phyloP scores from a whole-genome alignment of 345 rosid species.

The Citrus inodora region DNA sequence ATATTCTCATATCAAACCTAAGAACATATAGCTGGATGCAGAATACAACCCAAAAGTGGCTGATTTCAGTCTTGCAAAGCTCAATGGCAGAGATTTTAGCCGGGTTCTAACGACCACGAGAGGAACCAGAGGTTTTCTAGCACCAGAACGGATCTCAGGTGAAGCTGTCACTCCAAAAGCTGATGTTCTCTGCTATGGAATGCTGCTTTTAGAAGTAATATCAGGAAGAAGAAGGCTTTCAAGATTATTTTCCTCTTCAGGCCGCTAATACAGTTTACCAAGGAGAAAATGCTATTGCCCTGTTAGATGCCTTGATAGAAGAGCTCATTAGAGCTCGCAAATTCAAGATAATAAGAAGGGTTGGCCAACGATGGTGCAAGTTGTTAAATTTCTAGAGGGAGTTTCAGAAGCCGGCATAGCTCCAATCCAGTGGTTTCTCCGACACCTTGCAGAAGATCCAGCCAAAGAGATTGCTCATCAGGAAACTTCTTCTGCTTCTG shows the following conservation, averaged over 20 bases:
- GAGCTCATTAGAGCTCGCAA: slow-evolving; percentile 11
- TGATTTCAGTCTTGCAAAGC: slow-evolving; percentile 16
- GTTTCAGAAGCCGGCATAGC: slow-evolving; percentile 6
- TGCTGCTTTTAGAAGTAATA: slow-evolving; percentile 22
- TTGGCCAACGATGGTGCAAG: slow-evolving; percentile 13
- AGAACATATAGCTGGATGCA: slow-evolving; percentile 12
- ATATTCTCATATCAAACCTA: slow-evolving; percentile 14
- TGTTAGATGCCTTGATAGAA: slow-evolving; percentile 15
- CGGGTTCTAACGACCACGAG: slow-evolving; percentile 19
- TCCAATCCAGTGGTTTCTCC: slow-evolving; percentile 5
- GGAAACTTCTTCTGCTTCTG: too few relatives aligned
- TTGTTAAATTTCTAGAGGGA: slow-evolving; percentile 11
- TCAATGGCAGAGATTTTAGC: slow-evolving; percentile 11
- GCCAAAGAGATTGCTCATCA: too few relatives aligned
- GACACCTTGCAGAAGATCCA: too few relatives aligned
- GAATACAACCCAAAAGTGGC: slow-evolving; percentile 10
- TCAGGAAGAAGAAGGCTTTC: slow-evolving; percentile 15
- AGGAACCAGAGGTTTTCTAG: slow-evolving; percentile 13
- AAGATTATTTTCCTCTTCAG: slow-evolving; percentile 11
- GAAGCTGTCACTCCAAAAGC: slow-evolving; percentile 22
- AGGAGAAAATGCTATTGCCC: slow-evolving; percentile 11
- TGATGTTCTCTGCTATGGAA: slow-evolving; percentile 28
- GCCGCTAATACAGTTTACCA: slow-evolving; percentile 1
- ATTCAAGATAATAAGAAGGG: slow-evolving; percentile 13
- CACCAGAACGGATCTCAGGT: slow-evolving; percentile 13